Evolutionary conservation across 1,284 basidiomycete genomes (phyloP), one percentile per base, ranked within the genome.

Genomic region (Pyrrhoderma noxium): DNA sequence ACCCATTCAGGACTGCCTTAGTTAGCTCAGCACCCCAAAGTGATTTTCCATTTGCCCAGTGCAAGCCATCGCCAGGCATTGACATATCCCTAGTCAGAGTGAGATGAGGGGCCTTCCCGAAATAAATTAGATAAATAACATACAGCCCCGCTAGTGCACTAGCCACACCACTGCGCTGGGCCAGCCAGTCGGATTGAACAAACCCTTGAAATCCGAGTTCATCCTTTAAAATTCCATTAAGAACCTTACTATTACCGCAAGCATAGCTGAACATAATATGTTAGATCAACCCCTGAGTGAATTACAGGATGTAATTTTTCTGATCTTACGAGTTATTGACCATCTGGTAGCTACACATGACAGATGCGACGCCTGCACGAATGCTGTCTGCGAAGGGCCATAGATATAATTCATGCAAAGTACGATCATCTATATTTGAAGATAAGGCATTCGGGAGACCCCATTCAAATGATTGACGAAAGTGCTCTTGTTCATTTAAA

Each of bases 201-300:
- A 60, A 61, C 2, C 62, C 65, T 46, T 65, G 62, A 56, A 65
- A 67, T 39, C 59, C 62, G 18, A 65, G 58, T 47, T 66, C 77
- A 7, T 66, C 66, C 64, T 81, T 80, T 53, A 81, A 64, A 11
- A 79, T 61, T 14, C 67, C 63, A 61, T 78, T 80, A 54, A 79
- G 65, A 9, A 71, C 57, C 47, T 72, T 64, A 37, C 66, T 62
- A 59, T 75, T 76, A 61, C 75, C 67, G 59, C 76, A 79, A 1
- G 73, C 67, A 9, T 55, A 55, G 3, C 53, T 55, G 22, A n/a
- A 18, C 8, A 14, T 21, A 44, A 13, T 21, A 34, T n/a, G 38
- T n/a, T n/a, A n/a, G 7, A 13, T 11, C 3, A 31, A 9, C 23
- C 16, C 8, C 34, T 8, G 2, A 13, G 19, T 21, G 19, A 18